Conservation (phyloP, 2,329 filamentous ascomycete species). For the Monilinia fructigena region DNA sequence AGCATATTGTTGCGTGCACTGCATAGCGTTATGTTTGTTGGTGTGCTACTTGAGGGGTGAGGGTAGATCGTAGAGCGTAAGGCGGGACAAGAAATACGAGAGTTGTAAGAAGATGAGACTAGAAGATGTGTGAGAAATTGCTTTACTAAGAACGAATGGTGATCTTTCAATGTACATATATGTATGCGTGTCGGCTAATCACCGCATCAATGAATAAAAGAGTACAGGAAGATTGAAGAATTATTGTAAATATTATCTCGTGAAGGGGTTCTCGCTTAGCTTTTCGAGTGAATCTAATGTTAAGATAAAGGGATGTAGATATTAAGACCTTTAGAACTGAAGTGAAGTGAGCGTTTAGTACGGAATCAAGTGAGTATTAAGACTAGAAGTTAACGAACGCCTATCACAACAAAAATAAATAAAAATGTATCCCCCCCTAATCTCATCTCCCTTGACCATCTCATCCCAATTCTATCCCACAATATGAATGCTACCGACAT, state of each 20-base stretch:
- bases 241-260: neutral
- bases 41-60: neutral
- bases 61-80: neutral
- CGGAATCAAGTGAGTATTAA: too few relatives aligned
- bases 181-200: constrained; percentile 5
- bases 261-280: neutral
- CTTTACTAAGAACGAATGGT: neutral
- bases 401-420: too few relatives aligned
- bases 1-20: constrained; percentile 3
- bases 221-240: neutral
- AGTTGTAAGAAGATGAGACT: neutral
- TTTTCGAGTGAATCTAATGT: neutral
- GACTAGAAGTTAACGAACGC: too few relatives aligned
- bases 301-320: neutral
- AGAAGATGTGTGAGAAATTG: neutral
- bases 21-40: neutral
- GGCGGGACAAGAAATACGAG: neutral
- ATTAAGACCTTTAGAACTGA: neutral
- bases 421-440: too few relatives aligned
- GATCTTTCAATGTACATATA: constrained; percentile 12
- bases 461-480: too few relatives aligned
- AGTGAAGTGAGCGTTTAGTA: neutral
- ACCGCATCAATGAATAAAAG: constrained; percentile 9
- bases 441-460: too few relatives aligned
- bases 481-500: too few relatives aligned